Base-by-base conservation (phyloP, 352 stramenopile species). In the Globisporangium acanthophoron region DNA sequence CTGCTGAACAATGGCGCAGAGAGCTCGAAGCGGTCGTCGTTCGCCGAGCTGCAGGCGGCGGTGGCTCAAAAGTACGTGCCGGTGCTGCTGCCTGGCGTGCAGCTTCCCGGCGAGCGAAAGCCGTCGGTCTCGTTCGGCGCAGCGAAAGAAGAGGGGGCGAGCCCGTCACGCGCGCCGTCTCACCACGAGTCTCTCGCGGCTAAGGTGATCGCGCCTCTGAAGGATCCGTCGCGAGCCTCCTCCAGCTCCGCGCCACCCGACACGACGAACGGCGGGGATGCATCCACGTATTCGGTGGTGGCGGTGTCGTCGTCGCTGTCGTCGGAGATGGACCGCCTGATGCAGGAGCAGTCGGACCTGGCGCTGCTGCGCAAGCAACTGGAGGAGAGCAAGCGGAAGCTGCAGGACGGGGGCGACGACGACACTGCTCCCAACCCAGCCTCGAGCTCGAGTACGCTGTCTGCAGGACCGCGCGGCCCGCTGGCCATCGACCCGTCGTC, bases 331-430 rank as follows among this genome's bases (percentile, higher is more conserved):
- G 76, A 87, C 27, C 68, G 60, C 6, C 29, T 92, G 44, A 85
- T 87, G 62, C 86, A 89, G 48, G 72, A 92, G 21, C 82, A 92
- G 54, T 80, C 73, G 7, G 82, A 88, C 21, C 62, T 92, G 44
- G 79, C 75, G 13, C 64, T 71, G 37, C 54, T 90, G 52, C 80
- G 69, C 20, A 64, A 76, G n/a, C 65, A 90, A 35, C 61, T 89
- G 6, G 80, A 92, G 67, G 80, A 88, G 46, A 87, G 69, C 59
- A 87, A 88, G 37, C 75, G 76, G 37, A 75, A 85, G 37, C 58
- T 90, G 12, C 61, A 84, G 21, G 71, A 72, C 18, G 65, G 74
- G 6, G 63, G 76, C 33, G n/a, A 52, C 15, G 33, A 43, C 15
- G 18, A 15, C 8, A 33, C 53, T 18, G 13, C 40, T 45, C 13